Base-by-base conservation (phyloP, 768 basidiomycete species). In the Jaapia argillacea region DNA sequence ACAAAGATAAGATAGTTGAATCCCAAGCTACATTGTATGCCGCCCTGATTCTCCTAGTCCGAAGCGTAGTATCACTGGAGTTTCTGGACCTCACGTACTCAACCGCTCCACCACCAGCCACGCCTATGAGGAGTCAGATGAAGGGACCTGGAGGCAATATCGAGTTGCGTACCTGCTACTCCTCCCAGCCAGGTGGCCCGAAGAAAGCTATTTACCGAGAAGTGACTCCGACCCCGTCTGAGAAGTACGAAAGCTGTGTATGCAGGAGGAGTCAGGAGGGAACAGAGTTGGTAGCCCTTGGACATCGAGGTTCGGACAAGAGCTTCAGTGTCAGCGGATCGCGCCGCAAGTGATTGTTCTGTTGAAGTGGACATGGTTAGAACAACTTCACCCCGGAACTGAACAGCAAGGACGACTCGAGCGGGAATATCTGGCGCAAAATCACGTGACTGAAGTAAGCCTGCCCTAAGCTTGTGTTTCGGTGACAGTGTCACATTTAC, bases 101-200 rank as follows among this genome's bases (percentile, higher is more conserved):
- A n/a, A 74, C 63, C 5, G 67, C 70, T 35, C 79, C 82, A 24
- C 74, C 72, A 3, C 61, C 62, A 12, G 60, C 68, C 10, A 70
- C 61, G 38, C 78, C 78, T 80, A 39, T 6, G 7, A 16, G 16
- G 36, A 36, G 21, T 14, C 22, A 24, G 5, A 41, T 25, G 12
- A 22, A 42, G n/a, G 25, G 22, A 18, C 4, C 4, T 24, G 5
- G 16, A 7, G 14, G 26, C 36, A 21, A 35, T 31, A 24, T 24
- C 41, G 4, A 13, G 26, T 6, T 23, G 54, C 65, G 28, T 54
- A 78, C 85, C 85, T 40, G 61, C 63, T 14, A 71, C 57, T 24
- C 85, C 81, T 14, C 81, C 79, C 4, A 79, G 53, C 85, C 84
- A 87, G 13, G 82, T 82, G 24, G 83, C 77, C 10, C 83, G 76